A percentile compares a stretch with the other conserved stretches of the same genome.
Conservation (phyloP, 2,329 filamentous ascomycete genomes). For the Cytospora piceae region DNA sequence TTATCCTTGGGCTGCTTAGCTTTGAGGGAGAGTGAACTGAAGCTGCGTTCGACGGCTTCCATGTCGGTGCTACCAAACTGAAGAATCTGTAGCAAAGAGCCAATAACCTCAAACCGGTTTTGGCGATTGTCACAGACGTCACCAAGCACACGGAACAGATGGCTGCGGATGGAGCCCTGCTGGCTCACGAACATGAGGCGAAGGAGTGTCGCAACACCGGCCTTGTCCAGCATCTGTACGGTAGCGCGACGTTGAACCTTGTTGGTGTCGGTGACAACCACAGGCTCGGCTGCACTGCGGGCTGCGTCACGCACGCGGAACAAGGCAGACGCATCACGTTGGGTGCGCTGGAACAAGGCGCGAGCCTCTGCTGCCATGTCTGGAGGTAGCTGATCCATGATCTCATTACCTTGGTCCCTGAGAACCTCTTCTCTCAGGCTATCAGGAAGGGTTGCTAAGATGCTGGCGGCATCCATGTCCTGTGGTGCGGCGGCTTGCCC, state of each 20-base stretch:
- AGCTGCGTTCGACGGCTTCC: slow-evolving; percentile 91
- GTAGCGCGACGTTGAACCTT: slow-evolving; percentile 79
- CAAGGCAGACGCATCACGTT: slow-evolving; percentile 35
- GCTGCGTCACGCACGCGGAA: slow-evolving; percentile 37
- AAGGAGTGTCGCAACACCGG: slow-evolving; percentile 91
- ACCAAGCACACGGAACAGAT: slow-evolving; percentile 84
- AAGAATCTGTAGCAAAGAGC: slow-evolving; percentile 86
- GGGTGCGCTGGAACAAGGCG: slow-evolving; percentile 57
- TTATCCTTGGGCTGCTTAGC: slow-evolving; percentile 69
- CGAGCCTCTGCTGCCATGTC: slow-evolving; percentile 87
- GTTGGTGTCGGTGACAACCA: slow-evolving; percentile 44
- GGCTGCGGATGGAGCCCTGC: slow-evolving; percentile 80
- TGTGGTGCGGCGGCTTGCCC: slow-evolving; percentile 54
- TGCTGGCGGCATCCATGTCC: slow-evolving; percentile 92
- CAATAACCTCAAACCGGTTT: slow-evolving; percentile 91
- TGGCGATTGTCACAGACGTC: slow-evolving; percentile 97
- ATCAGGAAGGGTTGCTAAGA: slow-evolving; percentile 87
- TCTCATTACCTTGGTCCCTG: slow-evolving; percentile 87
- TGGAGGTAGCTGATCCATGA: slow-evolving; percentile 80
- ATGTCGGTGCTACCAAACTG: slow-evolving; percentile 95
- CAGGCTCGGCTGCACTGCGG: slow-evolving; percentile 34
- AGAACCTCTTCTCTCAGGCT: slow-evolving; percentile 83
- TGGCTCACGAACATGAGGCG: slow-evolving; percentile 98
- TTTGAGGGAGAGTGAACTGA: slow-evolving; percentile 87
- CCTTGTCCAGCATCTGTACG: slow-evolving; percentile 95